These are phyloP conservation scores for Salvia hispanica DNA, from an alignment of 257 asterid species.

Conservation along the genomic window DNA sequence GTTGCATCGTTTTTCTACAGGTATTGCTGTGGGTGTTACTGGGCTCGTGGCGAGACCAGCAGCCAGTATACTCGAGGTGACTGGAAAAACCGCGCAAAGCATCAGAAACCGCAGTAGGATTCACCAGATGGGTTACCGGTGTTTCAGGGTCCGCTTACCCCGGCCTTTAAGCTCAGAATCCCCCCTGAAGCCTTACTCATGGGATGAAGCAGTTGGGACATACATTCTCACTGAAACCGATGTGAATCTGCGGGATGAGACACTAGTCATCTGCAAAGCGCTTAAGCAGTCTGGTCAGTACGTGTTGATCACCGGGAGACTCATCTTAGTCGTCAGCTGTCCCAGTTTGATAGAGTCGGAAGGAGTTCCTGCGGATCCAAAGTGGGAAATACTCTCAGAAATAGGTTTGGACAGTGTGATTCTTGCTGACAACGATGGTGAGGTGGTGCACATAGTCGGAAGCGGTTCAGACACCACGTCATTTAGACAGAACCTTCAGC, in stretches of 20 bases:
- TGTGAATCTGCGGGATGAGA: slow-evolving; percentile 54
- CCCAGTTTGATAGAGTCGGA: slow-evolving; percentile 54
- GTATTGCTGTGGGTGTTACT: slow-evolving; percentile 91
- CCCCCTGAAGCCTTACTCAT: slow-evolving; percentile 74
- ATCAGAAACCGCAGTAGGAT: slow-evolving; percentile 88
- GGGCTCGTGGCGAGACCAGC: slow-evolving; percentile 97
- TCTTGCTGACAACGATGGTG: slow-evolving; percentile 67
- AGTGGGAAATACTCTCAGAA: slow-evolving; percentile 65
- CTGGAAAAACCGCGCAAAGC: slow-evolving; percentile 98
- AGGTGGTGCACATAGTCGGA: slow-evolving; percentile 83
- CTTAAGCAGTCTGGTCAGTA: slow-evolving; percentile 66
- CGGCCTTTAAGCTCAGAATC: slow-evolving; percentile 73
- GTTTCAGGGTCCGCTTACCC: slow-evolving; percentile 77
- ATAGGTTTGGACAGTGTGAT: slow-evolving; percentile 73
- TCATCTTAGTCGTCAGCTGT: slow-evolving; percentile 70
- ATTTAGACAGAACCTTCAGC: slow-evolving; percentile 46
- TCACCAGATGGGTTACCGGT: slow-evolving; percentile 58
- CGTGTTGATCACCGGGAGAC: slow-evolving; percentile 60
- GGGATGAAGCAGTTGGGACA: slow-evolving; percentile 96
- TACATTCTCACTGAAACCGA: slow-evolving; percentile 66
- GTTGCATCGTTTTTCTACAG: slow-evolving; percentile 39
- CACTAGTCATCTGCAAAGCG: slow-evolving; percentile 65
- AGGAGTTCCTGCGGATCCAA: slow-evolving; percentile 82
- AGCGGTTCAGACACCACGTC: slow-evolving; percentile 61
- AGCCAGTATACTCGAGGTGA: slow-evolving; percentile 95